Evolutionary conservation across 768 basidiomycete genomes (phyloP).

Genomic region (Lyophyllum decastes): DNA sequence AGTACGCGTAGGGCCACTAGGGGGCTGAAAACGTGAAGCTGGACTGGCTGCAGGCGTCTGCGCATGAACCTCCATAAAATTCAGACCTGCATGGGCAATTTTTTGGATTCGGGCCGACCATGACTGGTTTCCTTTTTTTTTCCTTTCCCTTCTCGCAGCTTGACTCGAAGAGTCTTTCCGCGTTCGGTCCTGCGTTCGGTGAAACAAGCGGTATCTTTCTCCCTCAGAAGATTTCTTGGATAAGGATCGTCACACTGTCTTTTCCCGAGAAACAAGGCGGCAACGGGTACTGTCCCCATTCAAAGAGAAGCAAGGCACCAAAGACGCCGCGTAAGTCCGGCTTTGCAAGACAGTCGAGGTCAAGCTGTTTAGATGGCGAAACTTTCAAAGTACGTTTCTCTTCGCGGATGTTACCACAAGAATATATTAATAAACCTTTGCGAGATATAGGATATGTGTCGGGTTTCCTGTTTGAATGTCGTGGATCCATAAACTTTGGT

Average conservation of each 20-base stretch:
- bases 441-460: too few relatives aligned
- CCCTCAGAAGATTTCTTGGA: neutral
- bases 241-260: neutral
- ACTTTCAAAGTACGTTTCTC: slow-evolving; percentile 56
- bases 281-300: neutral
- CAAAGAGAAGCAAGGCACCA: slow-evolving; percentile 25
- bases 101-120: too few relatives aligned
- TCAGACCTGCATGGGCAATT: too few relatives aligned
- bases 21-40: too few relatives aligned
- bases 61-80: too few relatives aligned
- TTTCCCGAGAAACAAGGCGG: neutral
- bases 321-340: slow-evolving; percentile 49
- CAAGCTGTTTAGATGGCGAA: slow-evolving; percentile 40
- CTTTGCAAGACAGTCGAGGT: neutral
- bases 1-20: too few relatives aligned
- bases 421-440: too few relatives aligned
- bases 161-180: neutral
- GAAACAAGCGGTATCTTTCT: neutral
- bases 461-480: too few relatives aligned
- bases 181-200: neutral
- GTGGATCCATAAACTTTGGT: too few relatives aligned
- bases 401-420: neutral
- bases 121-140: neutral
- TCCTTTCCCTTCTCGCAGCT: neutral
- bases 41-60: too few relatives aligned